phyloP scores from a whole-genome alignment of 129 eudicot genomes.

The Flaveria linearis region DNA sequence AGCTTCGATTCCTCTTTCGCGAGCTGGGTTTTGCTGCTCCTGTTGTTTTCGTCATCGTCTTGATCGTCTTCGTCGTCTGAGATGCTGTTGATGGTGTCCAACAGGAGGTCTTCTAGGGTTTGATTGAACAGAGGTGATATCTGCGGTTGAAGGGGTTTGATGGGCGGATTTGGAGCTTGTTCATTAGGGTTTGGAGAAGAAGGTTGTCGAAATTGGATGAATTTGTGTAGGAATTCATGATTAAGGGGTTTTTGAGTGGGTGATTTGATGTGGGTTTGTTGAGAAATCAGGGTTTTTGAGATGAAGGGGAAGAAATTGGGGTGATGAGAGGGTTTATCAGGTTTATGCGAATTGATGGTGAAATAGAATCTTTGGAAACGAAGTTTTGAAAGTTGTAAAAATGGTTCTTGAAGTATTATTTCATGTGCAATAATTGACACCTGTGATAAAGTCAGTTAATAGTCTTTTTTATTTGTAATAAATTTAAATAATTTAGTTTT shows the following conservation, averaged over 20 bases:
- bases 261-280: background rate
- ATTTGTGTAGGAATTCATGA: constrained; percentile 47
- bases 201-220: constrained; percentile 75
- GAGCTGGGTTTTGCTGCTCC: constrained; percentile 45
- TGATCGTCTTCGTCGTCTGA: constrained; percentile 45
- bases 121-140: constrained; percentile 40
- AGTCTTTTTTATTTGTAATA: too few relatives aligned
- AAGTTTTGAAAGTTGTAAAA: background rate
- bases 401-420: constrained; percentile 11
- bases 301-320: constrained; percentile 7
- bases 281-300: constrained; percentile 36
- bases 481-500: too few relatives aligned
- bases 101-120: constrained; percentile 73
- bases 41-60: constrained; percentile 37
- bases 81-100: constrained; percentile 54
- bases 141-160: constrained; percentile 39
- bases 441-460: too few relatives aligned
- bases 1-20: constrained; percentile 82
- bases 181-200: constrained; percentile 78
- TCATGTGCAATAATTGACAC: background rate
- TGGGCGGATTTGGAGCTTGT: constrained; percentile 66
- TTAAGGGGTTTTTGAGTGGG: background rate
- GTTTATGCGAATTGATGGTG: constrained; percentile 22
- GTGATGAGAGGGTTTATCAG: constrained; percentile 34
- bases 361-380: background rate